These are phyloP conservation scores for Saksenaea vasiformis DNA, from an alignment of 371 early-diverging fungal species.

Conservation along the genomic window DNA sequence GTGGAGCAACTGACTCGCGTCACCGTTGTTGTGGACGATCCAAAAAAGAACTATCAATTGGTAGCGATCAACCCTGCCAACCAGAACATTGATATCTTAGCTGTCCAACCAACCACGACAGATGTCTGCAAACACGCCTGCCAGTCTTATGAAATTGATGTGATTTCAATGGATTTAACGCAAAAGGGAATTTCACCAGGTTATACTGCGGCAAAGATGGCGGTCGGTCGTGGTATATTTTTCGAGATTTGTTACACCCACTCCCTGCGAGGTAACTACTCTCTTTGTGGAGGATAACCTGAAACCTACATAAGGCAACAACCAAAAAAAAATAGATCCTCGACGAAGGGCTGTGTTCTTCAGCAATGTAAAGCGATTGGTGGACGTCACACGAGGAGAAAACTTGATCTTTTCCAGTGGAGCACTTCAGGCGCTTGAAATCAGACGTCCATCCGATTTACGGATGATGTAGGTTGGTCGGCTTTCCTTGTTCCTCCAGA, in stretches of 20 bases:
- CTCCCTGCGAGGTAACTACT: conserved; percentile 64
- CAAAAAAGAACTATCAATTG: conserved; percentile 65
- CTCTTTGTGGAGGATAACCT: background rate
- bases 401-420: conserved; percentile 87
- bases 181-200: conserved; percentile 38
- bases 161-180: conserved; percentile 86
- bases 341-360: conserved; percentile 46
- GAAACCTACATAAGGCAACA: too few relatives aligned
- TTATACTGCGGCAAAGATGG: conserved; percentile 75
- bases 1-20: conserved; percentile 63
- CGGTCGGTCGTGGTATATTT: conserved; percentile 75
- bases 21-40: conserved; percentile 63
- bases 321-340: background rate
- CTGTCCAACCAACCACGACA: conserved; percentile 79
- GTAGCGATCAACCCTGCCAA: conserved; percentile 54
- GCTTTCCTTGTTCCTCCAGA: background rate
- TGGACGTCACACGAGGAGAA: conserved; percentile 84
- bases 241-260: conserved; percentile 88
- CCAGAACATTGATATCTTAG: conserved; percentile 76
- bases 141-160: conserved; percentile 77
- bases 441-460: conserved; percentile 85
- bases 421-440: conserved; percentile 75
- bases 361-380: conserved; percentile 72
- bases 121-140: conserved; percentile 82
- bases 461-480: conserved; percentile 70